Evolutionary conservation across 2,329 filamentous ascomycete species (phyloP), one percentile per base, ranked within the genome.

Genomic region (Aspergillus flavus): DNA sequence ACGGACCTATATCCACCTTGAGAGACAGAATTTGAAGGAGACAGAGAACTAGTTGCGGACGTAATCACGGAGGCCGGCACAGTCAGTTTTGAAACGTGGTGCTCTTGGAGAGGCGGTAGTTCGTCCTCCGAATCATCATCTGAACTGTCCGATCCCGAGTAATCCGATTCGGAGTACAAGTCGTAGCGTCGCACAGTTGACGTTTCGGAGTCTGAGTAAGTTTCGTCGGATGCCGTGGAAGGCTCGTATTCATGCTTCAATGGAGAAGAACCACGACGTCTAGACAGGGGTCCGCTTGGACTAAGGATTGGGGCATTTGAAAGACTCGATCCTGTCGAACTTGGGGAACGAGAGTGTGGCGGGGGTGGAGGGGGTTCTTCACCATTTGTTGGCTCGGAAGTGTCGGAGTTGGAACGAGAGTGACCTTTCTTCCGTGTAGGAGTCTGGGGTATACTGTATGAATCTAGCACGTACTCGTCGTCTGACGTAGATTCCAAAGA

Each of bases 191-290:
- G 82, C n/a, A 86, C 84, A 28, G 83, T 84, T 6, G 85, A 87
- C 39, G 80, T 81, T 43, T 85, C 80, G 53, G 85, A 88, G 60
- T 87, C 74, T 1, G 82, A 84, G 10, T 84, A 84, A 7, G 87
- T 87, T 48, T 87, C 86, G 0, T 87, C 86, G 0, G 88, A 89
- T 53, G 86, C 87, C 7, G 87, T 88, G 19, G 95, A 98, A 16
- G 94, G 94, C 66, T 94, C 90, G 72, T 97, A 99, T 79, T 99
- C 94, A 74, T 98, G 94, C 80, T 99, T 99, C 57, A 99, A 83
- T 0, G 95, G 95, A 1, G 95, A 99, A 0, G 95, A 98, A 1
- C 89, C 91, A 21, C 93, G 88, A 52, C 94, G 87, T 73, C 90
- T 76, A 76, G 83, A 71, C 74, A 79, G 74, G 66, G 80, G 71